Conservation (phyloP, 139 green algal genomes). For the Desmodesmus armatus region DNA sequence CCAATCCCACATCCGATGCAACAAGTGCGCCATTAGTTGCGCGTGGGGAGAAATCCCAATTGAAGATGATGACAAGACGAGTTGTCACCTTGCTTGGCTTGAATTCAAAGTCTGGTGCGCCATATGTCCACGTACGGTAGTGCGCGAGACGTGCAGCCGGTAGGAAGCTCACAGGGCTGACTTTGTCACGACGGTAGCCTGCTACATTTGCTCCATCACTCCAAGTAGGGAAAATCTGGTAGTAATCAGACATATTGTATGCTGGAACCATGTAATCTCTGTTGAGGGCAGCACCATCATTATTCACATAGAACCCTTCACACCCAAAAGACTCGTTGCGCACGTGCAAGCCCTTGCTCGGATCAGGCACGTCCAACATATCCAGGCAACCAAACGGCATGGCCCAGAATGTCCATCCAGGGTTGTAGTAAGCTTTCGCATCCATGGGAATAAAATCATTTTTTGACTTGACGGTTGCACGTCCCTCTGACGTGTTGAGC, state of each 20-base stretch:
- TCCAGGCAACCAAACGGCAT: conserved; percentile 27
- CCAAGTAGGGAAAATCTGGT: conserved; percentile 11
- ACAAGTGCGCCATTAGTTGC: no score
- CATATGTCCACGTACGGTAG: neutral
- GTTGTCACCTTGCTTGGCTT: neutral
- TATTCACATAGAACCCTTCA: conserved; percentile 6
- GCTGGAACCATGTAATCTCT: conserved; percentile 27
- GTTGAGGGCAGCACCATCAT: neutral
- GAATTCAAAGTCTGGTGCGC: neutral
- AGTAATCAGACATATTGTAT: conserved; percentile 26
- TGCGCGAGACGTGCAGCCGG: neutral
- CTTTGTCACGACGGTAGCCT: conserved; percentile 13
- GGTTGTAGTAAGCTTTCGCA: neutral
- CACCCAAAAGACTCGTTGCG: neutral
- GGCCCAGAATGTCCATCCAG: conserved; percentile 14
- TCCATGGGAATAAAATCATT: neutral
- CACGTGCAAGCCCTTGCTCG: neutral
- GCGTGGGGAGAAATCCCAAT: conserved; percentile 2
- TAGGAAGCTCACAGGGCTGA: conserved; percentile 7
- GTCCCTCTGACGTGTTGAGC: neutral
- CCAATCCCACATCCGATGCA: no score
- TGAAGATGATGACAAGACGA: neutral
- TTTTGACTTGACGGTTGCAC: neutral
- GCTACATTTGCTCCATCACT: conserved; percentile 16
- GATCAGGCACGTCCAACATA: neutral